Base-by-base conservation (phyloP, 495 filamentous ascomycete genomes). In the Penicillium crystallinum region DNA sequence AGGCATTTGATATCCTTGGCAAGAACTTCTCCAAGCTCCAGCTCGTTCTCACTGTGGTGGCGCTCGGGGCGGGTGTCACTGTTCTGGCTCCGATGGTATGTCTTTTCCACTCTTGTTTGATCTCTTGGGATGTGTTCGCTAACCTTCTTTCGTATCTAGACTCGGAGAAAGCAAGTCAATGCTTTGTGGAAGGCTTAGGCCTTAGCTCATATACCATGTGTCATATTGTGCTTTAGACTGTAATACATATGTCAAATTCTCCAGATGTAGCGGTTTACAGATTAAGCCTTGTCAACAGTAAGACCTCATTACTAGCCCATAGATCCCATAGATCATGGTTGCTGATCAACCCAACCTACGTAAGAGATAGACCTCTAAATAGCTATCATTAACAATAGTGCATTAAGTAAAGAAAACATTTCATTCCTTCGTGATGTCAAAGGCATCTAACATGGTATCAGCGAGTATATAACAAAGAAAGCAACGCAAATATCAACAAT, bases 1-100 rank as follows among this genome's bases (percentile, higher is more conserved):
- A 86, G 49, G 78, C 86, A 4, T 99, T 97, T 68, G 93, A 99
- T 71, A 79, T 96, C 15, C 74, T 99, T 1, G 92, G 90, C 30
- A 95, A 91, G 71, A 88, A 86, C 4, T 99, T 99, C 65, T 90
- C 87, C 51, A 96, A 95, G 74, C 54, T 91, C 49, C 85, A 91
- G 58, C 78, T 99, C 57, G 67, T 96, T 1, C 72, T 77, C 21
- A 99, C 93, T 0, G 89, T 99, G 37, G 71, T 85, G 29, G 91
- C 86, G 35, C 74, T 97, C 56, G 77, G 76, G 1, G 72, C 81
- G 14, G 90, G 89, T 46, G 90, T 95, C 35, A 62, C 80, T 14
- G 76, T 88, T 52, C 74, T 97, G 61, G 84, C 85, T 42, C 93
- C 93, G 21, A 85, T 97, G 83, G 95, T 96, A 75, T 75, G 84